Percentiles rank a stretch among this genome's conserved stretches.
phyloP scores from a whole-genome alignment of 2,329 filamentous ascomycete genomes.

The Fusarium continuum region DNA sequence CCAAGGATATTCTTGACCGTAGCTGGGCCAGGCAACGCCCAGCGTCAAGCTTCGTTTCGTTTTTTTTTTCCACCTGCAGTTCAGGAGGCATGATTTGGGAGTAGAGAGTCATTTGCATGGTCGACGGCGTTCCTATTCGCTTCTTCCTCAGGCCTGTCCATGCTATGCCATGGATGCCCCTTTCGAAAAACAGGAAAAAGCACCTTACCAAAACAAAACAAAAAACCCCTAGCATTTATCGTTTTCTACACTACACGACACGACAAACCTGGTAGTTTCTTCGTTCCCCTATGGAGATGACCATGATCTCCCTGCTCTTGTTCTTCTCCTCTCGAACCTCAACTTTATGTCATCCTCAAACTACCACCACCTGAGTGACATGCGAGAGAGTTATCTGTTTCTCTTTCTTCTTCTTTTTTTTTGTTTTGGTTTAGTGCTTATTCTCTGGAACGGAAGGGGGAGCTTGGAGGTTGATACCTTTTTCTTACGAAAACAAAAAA shows the following conservation, averaged over 20 bases:
- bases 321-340: slow-evolving; percentile 15
- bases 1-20: slow-evolving; percentile 28
- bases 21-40: slow-evolving; percentile 27
- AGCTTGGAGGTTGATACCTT: slow-evolving; percentile 20
- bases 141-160: slow-evolving; percentile 25
- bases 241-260: slow-evolving; percentile 33
- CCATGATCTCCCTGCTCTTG: slow-evolving; percentile 3
- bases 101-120: slow-evolving; percentile 52
- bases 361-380: slow-evolving; percentile 14
- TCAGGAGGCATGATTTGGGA: slow-evolving; percentile 46
- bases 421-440: slow-evolving; percentile 28
- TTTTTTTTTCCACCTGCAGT: slow-evolving; percentile 31
- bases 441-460: slow-evolving; percentile 20
- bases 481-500: slow-evolving; percentile 30
- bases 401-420: slow-evolving; percentile 26
- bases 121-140: slow-evolving; percentile 49
- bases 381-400: slow-evolving; percentile 18
- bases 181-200: slow-evolving; percentile 31
- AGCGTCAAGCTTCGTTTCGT: slow-evolving; percentile 28
- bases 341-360: slow-evolving; percentile 23
- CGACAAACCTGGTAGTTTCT: slow-evolving; percentile 37
- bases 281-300: slow-evolving; percentile 1
- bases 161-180: slow-evolving; percentile 10
- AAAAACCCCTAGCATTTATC: slow-evolving; percentile 18
- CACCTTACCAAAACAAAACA: slow-evolving; percentile 25